A percentile compares a stretch with the other conserved stretches of the same genome.
Evolutionary conservation across 805 yeast genomes (phyloP).

Genomic region (Suhomyces kilbournensis): DNA sequence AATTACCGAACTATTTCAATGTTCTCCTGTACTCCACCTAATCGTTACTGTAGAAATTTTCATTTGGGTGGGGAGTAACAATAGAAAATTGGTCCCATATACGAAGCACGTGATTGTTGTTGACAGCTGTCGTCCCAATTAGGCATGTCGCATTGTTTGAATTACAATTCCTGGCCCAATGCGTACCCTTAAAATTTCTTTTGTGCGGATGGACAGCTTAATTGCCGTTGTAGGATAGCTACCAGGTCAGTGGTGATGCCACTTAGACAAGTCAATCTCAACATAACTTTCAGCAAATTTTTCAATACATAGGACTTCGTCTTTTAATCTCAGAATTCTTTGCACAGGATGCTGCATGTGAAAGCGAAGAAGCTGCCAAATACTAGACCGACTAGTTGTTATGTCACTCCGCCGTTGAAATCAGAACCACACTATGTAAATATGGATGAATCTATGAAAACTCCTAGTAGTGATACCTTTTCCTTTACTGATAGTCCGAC

Average conservation of each 20-base stretch:
- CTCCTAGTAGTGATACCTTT: constrained; percentile 7
- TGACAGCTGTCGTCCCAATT: neutral
- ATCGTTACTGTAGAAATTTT: neutral
- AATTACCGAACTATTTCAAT: neutral
- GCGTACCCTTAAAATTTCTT: neutral
- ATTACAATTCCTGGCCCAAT: neutral
- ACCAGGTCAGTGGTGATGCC: neutral
- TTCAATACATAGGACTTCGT: neutral
- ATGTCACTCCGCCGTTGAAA: constrained; percentile 16
- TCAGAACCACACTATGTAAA: neutral
- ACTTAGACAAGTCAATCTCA: neutral
- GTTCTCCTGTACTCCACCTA: neutral
- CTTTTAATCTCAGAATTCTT: neutral
- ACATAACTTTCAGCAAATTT: neutral
- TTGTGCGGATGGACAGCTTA: neutral
- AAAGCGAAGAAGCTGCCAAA: neutral
- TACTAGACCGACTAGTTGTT: constrained; percentile 14
- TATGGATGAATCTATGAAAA: constrained; percentile 4
- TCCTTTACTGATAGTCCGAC: constrained; percentile 5
- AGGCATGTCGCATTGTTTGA: neutral
- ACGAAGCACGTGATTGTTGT: neutral
- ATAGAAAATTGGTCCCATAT: neutral
- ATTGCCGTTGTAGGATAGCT: neutral
- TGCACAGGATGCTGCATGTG: neutral
- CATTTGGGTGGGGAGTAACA: neutral